phyloP scores from a whole-genome alignment of 108 stramenopile genomes.

The Skeletonema marinoi region DNA sequence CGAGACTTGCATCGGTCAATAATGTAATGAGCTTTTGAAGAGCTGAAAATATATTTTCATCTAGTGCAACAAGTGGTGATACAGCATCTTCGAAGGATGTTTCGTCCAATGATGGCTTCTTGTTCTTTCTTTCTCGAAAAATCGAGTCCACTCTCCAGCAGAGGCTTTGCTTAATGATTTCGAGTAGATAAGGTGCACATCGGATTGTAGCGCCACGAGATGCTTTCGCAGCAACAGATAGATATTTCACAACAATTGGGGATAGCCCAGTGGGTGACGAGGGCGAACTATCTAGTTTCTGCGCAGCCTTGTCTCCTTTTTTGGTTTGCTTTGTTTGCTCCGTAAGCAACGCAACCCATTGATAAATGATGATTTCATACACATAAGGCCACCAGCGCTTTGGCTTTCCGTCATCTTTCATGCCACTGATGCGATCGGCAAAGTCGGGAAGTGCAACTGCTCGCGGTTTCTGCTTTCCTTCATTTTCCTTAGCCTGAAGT shows the following conservation, averaged over 20 bases:
- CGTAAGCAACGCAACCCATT: slow-evolving; percentile 79
- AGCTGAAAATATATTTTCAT: slow-evolving; percentile 57
- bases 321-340: slow-evolving; percentile 78
- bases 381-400: slow-evolving; percentile 87
- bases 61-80: slow-evolving; percentile 70
- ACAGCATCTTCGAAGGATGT: slow-evolving; percentile 23
- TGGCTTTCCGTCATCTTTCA: slow-evolving; percentile 38
- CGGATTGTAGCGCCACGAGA: slow-evolving; percentile 73
- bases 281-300: slow-evolving; percentile 11
- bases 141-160: slow-evolving; percentile 68
- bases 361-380: slow-evolving; percentile 88
- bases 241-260: slow-evolving; percentile 44
- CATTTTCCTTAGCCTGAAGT: not conserved
- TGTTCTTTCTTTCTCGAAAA: slow-evolving; percentile 36
- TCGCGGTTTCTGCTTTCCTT: not conserved
- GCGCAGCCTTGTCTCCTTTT: slow-evolving; percentile 22
- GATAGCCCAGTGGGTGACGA: slow-evolving; percentile 23
- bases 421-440: slow-evolving; percentile 68
- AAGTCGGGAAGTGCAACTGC: slow-evolving; percentile 57
- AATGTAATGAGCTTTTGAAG: slow-evolving; percentile 70
- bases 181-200: slow-evolving; percentile 87
- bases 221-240: slow-evolving; percentile 70
- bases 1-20: slow-evolving; percentile 82
- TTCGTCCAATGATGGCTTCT: slow-evolving; percentile 7
- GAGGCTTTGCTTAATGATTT: slow-evolving; percentile 85